Conservation (phyloP, 495 filamentous ascomycete species). For the Penicillium coprophilum region DNA sequence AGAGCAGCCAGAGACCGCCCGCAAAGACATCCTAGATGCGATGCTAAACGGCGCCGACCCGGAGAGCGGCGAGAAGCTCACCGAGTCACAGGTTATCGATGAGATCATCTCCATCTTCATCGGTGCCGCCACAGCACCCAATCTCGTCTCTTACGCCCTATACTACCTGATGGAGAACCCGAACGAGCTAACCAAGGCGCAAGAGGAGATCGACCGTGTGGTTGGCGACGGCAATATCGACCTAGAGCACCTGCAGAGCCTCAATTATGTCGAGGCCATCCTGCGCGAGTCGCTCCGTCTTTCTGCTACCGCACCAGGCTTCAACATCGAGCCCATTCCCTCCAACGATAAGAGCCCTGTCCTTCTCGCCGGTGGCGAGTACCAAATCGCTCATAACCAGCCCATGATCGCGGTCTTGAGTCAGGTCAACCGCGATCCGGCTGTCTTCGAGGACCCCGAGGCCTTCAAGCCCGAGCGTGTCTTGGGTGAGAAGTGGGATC, state of each 20-base stretch:
- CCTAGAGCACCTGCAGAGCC: conserved; percentile 59
- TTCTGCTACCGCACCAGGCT: conserved; percentile 61
- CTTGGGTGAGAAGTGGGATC: conserved; percentile 62
- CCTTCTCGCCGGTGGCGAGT: conserved; percentile 62
- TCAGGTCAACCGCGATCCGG: conserved; percentile 67
- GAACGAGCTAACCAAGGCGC: conserved; percentile 28
- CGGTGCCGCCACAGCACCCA: conserved; percentile 40
- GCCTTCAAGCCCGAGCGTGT: conserved; percentile 69
- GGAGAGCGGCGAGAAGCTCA: conserved; percentile 62
- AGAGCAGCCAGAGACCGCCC: conserved; percentile 39
- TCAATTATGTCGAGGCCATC: conserved; percentile 64
- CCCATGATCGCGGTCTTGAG: conserved; percentile 62
- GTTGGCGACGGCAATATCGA: conserved; percentile 35
- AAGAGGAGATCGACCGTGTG: conserved; percentile 35
- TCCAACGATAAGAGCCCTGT: conserved; percentile 54
- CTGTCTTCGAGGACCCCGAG: conserved; percentile 63
- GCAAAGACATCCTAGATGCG: conserved; percentile 65
- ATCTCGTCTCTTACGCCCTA: conserved; percentile 37
- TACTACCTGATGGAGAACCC: conserved; percentile 44
- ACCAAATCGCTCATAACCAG: conserved; percentile 60
- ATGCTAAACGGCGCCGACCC: conserved; percentile 66
- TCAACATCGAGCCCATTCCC: conserved; percentile 56
- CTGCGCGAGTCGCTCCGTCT: conserved; percentile 74
- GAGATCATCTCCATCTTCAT: conserved; percentile 56
- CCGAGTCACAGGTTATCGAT: conserved; percentile 58